phyloP scores from a whole-genome alignment of 176 grass and related monocot species.

The Guadua angustifolia region DNA sequence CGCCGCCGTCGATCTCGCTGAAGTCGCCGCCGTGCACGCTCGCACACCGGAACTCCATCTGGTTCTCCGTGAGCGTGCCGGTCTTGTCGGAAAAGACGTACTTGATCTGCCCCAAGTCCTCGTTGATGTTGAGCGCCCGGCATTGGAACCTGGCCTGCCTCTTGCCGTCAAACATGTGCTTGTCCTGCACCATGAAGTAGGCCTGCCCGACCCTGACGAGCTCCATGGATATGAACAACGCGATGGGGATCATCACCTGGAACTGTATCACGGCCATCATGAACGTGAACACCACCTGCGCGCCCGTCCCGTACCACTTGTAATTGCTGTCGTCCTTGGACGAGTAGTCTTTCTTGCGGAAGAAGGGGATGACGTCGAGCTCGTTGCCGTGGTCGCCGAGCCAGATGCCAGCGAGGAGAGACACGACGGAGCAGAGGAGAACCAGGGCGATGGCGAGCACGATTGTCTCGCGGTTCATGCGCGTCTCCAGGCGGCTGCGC shows the following conservation, averaged over 20 bases:
- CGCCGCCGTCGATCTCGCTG: slow-evolving; percentile 36
- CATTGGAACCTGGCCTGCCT: slow-evolving; percentile 81
- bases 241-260: slow-evolving; percentile 93
- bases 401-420: slow-evolving; percentile 74
- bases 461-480: slow-evolving; percentile 82
- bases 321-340: slow-evolving; percentile 17
- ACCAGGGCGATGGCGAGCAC: slow-evolving; percentile 52
- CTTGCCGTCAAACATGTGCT: slow-evolving; percentile 60
- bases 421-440: slow-evolving; percentile 56
- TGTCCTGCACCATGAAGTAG: slow-evolving; percentile 93
- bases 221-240: slow-evolving; percentile 95
- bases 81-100: slow-evolving; percentile 99
- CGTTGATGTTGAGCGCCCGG: slow-evolving; percentile 96
- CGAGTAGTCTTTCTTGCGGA: slow-evolving; percentile 61
- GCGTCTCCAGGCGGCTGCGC: slow-evolving; percentile 81
- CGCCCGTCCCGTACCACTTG: slow-evolving; percentile 72
- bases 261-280: slow-evolving; percentile 78
- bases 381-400: slow-evolving; percentile 51
- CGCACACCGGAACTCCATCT: slow-evolving; percentile 90
- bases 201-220: slow-evolving; percentile 77
- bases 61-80: slow-evolving; percentile 85
- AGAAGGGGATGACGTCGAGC: slow-evolving; percentile 65
- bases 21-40: slow-evolving; percentile 75
- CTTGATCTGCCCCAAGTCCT: slow-evolving; percentile 97
- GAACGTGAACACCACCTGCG: slow-evolving; percentile 77